Percentiles rank a stretch among this genome's conserved stretches.
These are phyloP conservation scores for Pachysandra terminalis DNA, from an alignment of 164 flowering plant genomes.

Conservation along the genomic window DNA sequence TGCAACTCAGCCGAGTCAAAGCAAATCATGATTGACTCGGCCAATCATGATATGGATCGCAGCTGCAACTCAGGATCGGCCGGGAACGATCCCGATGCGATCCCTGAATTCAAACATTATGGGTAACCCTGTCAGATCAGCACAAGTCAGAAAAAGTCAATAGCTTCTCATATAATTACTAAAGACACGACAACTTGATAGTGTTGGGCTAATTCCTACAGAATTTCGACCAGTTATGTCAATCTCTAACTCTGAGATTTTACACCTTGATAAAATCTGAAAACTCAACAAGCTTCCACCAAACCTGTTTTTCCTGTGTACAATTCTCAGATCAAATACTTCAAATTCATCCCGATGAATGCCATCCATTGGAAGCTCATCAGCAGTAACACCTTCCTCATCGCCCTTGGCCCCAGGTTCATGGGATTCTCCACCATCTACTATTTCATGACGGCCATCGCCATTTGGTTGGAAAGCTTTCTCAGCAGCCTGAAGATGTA, in stretches of 20 bases:
- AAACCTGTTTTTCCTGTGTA: conserved; percentile 90
- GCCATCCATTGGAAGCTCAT: conserved; percentile 40
- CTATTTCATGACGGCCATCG: conserved; percentile 21
- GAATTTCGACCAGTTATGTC: neutral
- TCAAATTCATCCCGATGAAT: conserved; percentile 63
- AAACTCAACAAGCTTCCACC: neutral
- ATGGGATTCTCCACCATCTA: conserved; percentile 22
- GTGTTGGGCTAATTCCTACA: neutral
- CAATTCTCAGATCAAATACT: conserved; percentile 72
- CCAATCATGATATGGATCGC: too few relatives aligned
- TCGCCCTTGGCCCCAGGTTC: conserved; percentile 28
- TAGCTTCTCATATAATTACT: neutral
- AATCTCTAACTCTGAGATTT: neutral
- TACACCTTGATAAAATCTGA: neutral
- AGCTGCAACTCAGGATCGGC: too few relatives aligned
- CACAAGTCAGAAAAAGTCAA: neutral
- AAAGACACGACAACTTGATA: neutral
- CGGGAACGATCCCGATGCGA: too few relatives aligned
- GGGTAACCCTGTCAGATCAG: neutral
- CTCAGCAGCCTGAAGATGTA: conserved; percentile 17
- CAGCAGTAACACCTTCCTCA: conserved; percentile 30
- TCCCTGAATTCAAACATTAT: too few relatives aligned
- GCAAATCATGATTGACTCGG: too few relatives aligned
- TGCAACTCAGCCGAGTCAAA: too few relatives aligned
- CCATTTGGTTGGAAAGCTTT: conserved; percentile 22